Percentiles rank a stretch among this genome's conserved stretches.
Conservation (phyloP, 495 filamentous ascomycete species). For the Rusavskia elegans region DNA sequence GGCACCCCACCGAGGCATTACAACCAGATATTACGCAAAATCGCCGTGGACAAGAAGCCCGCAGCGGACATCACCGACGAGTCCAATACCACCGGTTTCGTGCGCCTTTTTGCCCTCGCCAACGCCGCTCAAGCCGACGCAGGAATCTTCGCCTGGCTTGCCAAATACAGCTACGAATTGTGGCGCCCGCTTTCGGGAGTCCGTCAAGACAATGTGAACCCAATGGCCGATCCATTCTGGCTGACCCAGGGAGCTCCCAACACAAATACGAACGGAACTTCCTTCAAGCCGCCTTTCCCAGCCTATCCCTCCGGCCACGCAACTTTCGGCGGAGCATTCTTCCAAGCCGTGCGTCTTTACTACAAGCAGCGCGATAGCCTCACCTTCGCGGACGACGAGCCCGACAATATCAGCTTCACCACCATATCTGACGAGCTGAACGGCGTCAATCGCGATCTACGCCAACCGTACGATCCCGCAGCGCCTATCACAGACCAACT, state of each 20-base stretch:
- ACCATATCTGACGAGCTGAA: conserved; percentile 21
- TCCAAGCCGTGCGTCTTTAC: conserved; percentile 20
- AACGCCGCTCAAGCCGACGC: conserved; percentile 20
- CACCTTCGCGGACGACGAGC: conserved; percentile 13
- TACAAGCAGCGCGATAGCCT: conserved; percentile 17
- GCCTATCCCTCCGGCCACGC: conserved; percentile 23
- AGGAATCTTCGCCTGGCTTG: conserved; percentile 21
- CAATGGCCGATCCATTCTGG: conserved; percentile 18
- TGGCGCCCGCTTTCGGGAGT: conserved; percentile 23
- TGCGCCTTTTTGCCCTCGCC: conserved; percentile 17
- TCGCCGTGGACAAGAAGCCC: conserved; percentile 12
- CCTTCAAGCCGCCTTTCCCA: conserved; percentile 24
- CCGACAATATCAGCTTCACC: conserved; percentile 17
- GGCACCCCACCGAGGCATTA: conserved; percentile 18
- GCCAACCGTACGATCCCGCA: conserved; percentile 15
- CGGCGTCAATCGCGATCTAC: conserved; percentile 18
- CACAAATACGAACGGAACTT: conserved; percentile 17
- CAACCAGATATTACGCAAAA: conserved; percentile 16
- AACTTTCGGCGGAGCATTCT: conserved; percentile 20
- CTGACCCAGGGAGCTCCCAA: conserved; percentile 19
- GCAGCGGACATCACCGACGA: conserved; percentile 7
- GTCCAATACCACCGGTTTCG: conserved; percentile 21
- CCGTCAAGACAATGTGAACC: conserved; percentile 11
- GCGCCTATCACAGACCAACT: conserved; percentile 17
- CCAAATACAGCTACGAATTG: conserved; percentile 21